phyloP scores from a whole-genome alignment of 1,284 basidiomycete species.

The Rhodotorula sp. region DNA sequence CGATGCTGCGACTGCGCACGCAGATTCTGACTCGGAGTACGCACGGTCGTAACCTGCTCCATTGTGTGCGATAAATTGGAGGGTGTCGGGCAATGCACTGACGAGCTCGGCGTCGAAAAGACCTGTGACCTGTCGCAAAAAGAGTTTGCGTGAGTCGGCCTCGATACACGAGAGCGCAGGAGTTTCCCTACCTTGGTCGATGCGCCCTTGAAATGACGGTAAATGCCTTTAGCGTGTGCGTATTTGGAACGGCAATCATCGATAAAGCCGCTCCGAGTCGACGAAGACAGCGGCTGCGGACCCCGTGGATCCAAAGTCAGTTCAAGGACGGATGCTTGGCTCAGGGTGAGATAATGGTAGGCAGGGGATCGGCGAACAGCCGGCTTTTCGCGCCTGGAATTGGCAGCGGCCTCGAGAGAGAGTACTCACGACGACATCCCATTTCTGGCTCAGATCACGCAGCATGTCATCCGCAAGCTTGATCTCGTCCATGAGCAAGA shows the following conservation, averaged over 20 bases:
- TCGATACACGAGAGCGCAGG: neutral
- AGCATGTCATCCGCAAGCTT: constrained; percentile 40
- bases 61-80: constrained; percentile 86
- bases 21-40: constrained; percentile 4
- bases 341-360: no score
- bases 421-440: constrained; percentile 68
- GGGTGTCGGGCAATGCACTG: constrained; percentile 60
- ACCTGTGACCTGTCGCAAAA: constrained; percentile 59
- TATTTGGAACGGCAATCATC: constrained; percentile 69
- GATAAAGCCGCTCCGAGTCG: constrained; percentile 63
- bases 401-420: neutral
- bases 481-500: constrained; percentile 21
- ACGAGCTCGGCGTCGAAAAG: constrained; percentile 77
- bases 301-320: neutral
- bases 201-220: constrained; percentile 62
- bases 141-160: neutral
- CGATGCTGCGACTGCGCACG: neutral
- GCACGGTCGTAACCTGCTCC: constrained; percentile 64
- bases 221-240: constrained; percentile 70
- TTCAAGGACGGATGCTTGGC: no score
- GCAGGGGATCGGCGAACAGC: no score
- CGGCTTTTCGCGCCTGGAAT: no score
- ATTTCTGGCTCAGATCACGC: constrained; percentile 61
- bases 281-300: constrained; percentile 60
- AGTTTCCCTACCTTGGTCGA: constrained; percentile 18